Evolutionary conservation across 2,329 filamentous ascomycete genomes (phyloP).

Genomic region (Hawksworthiomyces lignivorus): DNA sequence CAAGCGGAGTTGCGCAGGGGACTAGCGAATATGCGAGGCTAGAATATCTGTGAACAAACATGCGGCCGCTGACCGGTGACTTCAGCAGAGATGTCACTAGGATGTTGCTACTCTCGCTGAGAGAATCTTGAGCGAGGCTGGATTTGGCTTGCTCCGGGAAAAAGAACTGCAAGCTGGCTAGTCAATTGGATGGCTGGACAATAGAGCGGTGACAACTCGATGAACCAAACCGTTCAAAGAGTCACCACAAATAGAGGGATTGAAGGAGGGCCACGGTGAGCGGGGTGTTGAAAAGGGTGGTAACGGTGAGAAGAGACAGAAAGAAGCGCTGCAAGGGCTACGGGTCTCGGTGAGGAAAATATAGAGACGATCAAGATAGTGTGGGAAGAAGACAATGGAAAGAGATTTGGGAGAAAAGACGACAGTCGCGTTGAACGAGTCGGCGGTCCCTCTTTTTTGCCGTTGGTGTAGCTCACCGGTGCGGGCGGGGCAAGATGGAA

Average conservation of each 20-base stretch:
- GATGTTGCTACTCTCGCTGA: too few species aligned
- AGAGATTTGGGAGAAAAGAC: neutral
- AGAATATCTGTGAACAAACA: too few species aligned
- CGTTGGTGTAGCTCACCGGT: slow-evolving; percentile 9
- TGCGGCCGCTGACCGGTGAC: too few species aligned
- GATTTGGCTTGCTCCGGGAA: too few species aligned
- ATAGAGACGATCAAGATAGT: slow-evolving; percentile 1
- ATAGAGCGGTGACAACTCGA: neutral
- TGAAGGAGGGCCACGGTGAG: neutral
- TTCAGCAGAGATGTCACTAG: too few species aligned
- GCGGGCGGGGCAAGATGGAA: slow-evolving; percentile 7
- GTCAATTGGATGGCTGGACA: slow-evolving; percentile 9
- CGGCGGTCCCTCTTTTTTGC: slow-evolving; percentile 3
- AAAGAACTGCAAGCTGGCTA: too few species aligned
- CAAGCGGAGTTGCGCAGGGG: too few species aligned
- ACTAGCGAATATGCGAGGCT: too few species aligned
- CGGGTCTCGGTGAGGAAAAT: slow-evolving; percentile 7
- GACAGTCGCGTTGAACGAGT: slow-evolving; percentile 2
- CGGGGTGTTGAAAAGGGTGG: neutral
- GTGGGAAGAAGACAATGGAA: neutral
- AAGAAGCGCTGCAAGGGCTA: neutral
- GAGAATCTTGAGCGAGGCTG: too few species aligned
- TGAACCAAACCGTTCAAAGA: slow-evolving; percentile 1
- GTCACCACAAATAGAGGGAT: neutral
- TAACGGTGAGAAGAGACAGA: slow-evolving; percentile 1